Evolutionary conservation across 164 flowering plant species (phyloP).

Genomic region (Saururus chinensis): DNA sequence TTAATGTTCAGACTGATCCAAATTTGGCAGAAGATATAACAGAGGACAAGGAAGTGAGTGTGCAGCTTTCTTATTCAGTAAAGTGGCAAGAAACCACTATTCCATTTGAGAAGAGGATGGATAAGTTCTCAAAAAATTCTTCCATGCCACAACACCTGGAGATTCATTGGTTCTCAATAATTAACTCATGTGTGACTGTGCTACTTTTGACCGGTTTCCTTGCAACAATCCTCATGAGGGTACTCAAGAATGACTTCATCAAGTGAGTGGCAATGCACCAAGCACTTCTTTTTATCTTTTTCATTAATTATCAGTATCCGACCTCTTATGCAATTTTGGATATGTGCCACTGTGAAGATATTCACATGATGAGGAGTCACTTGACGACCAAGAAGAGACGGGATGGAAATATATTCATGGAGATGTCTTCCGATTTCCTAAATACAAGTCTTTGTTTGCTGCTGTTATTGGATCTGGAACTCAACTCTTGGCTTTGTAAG

Average conservation of each 20-base stretch:
- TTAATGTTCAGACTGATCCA: constrained; percentile 15
- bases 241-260: constrained; percentile 25
- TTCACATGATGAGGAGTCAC: constrained; percentile 17
- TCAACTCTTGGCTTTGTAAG: constrained; percentile 19
- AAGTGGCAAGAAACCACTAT: constrained; percentile 26
- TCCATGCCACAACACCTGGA: constrained; percentile 26
- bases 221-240: constrained; percentile 24
- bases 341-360: constrained; percentile 8
- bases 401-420: constrained; percentile 27
- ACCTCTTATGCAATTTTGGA: neutral
- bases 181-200: constrained; percentile 23
- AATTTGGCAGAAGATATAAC: constrained; percentile 18
- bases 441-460: constrained; percentile 21
- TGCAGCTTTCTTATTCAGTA: constrained; percentile 24
- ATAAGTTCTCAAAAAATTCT: constrained; percentile 21
- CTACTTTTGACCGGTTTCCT: constrained; percentile 23
- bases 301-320: neutral
- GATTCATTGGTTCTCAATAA: constrained; percentile 27
- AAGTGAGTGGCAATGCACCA: constrained; percentile 12
- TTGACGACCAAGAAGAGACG: constrained; percentile 25
- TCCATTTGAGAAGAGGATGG: constrained; percentile 32
- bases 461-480: constrained; percentile 21
- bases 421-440: constrained; percentile 20
- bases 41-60: constrained; percentile 23
- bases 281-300: neutral